Evolutionary conservation across 1,284 basidiomycete genomes (phyloP), one percentile per base, ranked within the genome.

Genomic region (Anthracocystis panici-leucophaei): DNA sequence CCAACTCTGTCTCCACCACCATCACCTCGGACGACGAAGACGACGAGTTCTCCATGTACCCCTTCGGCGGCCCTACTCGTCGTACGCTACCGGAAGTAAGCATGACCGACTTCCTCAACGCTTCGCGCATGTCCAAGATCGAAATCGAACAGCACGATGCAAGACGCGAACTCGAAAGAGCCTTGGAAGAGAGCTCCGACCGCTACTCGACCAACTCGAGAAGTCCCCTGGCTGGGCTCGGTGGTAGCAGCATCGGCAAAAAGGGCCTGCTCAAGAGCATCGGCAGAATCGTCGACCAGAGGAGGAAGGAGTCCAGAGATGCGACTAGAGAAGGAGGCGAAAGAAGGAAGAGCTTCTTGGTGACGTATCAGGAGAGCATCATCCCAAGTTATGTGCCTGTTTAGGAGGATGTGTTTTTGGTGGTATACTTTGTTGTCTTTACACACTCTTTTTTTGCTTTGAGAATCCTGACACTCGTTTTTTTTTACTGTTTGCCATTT

Each of bases 31-130:
- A 65, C n/a, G 71, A 68, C 1, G 61, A 58, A 4, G 62, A 68
- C 10, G 71, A 64, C 38, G 51, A 45, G 3, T 65, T 67, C 25
- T 64, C 64, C 42, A 58, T 65, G 58, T 58, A 53, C 16, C 59
- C 63, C 1, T 57, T 57, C 20, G 44, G 31, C 35, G 33, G 18
- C 3, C 48, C 57, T 5, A 27, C 45, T 12, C 59, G 50, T 7
- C 48, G 54, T 5, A 54, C 48, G 20, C 6, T 29, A 1, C 53
- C 69, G n/a, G 68, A 72, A 33, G 61, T 76, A 2, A 68, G 62
- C 27, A 59, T 76, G 59, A 41, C 52, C 41, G 74, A 76, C 53
- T 76, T 76, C 35, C 62, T 76, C 46, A 65, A 76, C 35, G 65
- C 68, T 16, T 65, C 61, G 14, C 65, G 74, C 20, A 76, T 76